Evolutionary conservation across 2,329 filamentous ascomycete species (phyloP), one percentile per base, ranked within the genome.

Genomic region (Boeremia lycopersici): DNA sequence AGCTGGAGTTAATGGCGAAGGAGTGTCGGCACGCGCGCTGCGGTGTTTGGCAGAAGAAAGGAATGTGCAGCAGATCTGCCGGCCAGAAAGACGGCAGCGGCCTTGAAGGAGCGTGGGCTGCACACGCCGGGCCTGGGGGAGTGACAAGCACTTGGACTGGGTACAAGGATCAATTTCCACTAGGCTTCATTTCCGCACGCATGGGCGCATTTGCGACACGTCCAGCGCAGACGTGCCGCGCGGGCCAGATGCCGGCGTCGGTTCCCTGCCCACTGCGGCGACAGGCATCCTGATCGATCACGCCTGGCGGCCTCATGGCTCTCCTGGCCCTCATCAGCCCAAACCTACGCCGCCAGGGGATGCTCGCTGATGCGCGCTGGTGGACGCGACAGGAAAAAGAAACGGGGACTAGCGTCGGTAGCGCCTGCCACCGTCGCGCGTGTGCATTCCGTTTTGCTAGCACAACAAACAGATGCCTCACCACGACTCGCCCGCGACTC

Each of bases 11-110:
- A 56, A 53, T 19, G 53, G 53, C 43, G 44, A 66, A 66, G 26
- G 64, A 66, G 63, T 48, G 60, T 60, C 19, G 59, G 57, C 63
- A 66, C 63, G 53, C 64, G 64, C 64, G 53, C 63, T 61, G 64
- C 63, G 64, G 59, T 61, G 48, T 49, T 48, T 50, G 48, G 48
- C 34, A 51, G 31, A 56, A 53, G 46, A 46, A 56, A 62, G 62
- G 61, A 57, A 53, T 56, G 48, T 39, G 48, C 47, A 48, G 57
- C 58, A 59, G 60, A 64, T 64, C 48, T 63, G 54, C 57, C 63
- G 61, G 56, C 48, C 41, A 47, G 49, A 54, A 43, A 36, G 52
- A 55, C 50, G 59, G 61, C 47, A 54, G 59, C 61, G 49, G 56
- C 46, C 53, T 57, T 57, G 41, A 52, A 48, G 50, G 53, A 61